phyloP scores from a whole-genome alignment of 2,329 filamentous ascomycete genomes.

The Monilinia laxa region DNA sequence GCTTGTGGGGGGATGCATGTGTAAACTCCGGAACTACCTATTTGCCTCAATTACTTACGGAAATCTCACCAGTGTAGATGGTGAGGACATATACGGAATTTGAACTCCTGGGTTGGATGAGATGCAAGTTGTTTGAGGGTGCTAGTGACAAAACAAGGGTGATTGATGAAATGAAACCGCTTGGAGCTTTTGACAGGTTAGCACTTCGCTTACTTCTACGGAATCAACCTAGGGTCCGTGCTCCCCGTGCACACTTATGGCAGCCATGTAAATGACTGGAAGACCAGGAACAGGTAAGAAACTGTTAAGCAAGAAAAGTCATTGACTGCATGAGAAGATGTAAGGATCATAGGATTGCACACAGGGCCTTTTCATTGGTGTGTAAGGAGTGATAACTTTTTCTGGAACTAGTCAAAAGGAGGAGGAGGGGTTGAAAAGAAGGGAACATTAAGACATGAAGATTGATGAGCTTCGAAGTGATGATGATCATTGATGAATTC shows the following conservation, averaged over 20 bases:
- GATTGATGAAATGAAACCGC: constrained; percentile 32
- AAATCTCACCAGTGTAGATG: not conserved
- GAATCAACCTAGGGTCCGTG: constrained; percentile 25
- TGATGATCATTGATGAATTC: not conserved
- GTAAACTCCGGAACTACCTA: not conserved
- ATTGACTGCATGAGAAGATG: constrained; percentile 20
- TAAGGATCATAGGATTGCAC: constrained; percentile 8
- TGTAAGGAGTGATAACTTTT: constrained; percentile 2
- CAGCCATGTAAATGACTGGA: constrained; percentile 18
- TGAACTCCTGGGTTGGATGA: not conserved
- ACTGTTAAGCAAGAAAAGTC: not conserved
- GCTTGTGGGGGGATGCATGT: not conserved
- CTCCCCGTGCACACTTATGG: constrained; percentile 27
- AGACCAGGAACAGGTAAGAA: not conserved
- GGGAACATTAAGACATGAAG: not conserved
- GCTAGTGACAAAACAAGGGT: constrained; percentile 21
- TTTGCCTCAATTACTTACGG: constrained; percentile 13
- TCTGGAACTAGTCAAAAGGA: not conserved
- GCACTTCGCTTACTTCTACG: constrained; percentile 14
- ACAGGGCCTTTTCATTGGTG: constrained; percentile 2
- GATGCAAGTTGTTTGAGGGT: constrained; percentile 16
- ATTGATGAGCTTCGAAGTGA: constrained; percentile 1
- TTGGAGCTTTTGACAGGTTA: constrained; percentile 27
- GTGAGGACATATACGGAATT: not conserved
- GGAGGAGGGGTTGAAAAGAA: not conserved